These are phyloP conservation scores for Candida koratica DNA, from an alignment of 805 yeast species.

Conservation along the genomic window DNA sequence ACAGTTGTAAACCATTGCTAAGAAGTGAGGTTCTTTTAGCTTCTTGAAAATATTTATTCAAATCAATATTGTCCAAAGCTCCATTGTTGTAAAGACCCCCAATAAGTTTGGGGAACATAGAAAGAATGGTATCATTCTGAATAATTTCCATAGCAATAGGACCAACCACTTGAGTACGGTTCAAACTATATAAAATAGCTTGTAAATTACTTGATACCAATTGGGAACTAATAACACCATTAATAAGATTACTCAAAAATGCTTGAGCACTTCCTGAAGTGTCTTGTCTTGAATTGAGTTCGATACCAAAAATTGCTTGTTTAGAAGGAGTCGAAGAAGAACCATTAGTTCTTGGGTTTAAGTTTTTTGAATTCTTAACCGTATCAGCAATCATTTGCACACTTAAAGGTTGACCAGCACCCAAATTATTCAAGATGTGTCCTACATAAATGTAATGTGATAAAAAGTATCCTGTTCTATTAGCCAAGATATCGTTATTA, in stretches of 20 bases:
- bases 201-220: slow-evolving; percentile 19
- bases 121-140: slow-evolving; percentile 20
- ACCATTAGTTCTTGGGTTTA: slow-evolving; percentile 22
- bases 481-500: slow-evolving; percentile 25
- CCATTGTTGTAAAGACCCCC: slow-evolving; percentile 29
- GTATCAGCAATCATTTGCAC: slow-evolving; percentile 28
- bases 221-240: slow-evolving; percentile 21
- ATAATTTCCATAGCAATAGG: slow-evolving; percentile 25
- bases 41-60: slow-evolving; percentile 19
- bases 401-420: slow-evolving; percentile 28
- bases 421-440: slow-evolving; percentile 27
- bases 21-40: slow-evolving; percentile 23
- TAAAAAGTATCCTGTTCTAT: slow-evolving; percentile 24
- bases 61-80: slow-evolving; percentile 28
- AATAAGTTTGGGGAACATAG: slow-evolving; percentile 21
- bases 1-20: slow-evolving; percentile 21
- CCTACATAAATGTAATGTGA: slow-evolving; percentile 29
- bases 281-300: slow-evolving; percentile 1
- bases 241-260: slow-evolving; percentile 29
- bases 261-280: slow-evolving; percentile 28
- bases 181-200: slow-evolving; percentile 27
- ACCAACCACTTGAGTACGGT: slow-evolving; percentile 26
- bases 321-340: slow-evolving; percentile 7
- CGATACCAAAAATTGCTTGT: slow-evolving; percentile 5
- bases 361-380: slow-evolving; percentile 25